Evolutionary conservation across 495 filamentous ascomycete species (phyloP).

Genomic region (Penicillium parvum): DNA sequence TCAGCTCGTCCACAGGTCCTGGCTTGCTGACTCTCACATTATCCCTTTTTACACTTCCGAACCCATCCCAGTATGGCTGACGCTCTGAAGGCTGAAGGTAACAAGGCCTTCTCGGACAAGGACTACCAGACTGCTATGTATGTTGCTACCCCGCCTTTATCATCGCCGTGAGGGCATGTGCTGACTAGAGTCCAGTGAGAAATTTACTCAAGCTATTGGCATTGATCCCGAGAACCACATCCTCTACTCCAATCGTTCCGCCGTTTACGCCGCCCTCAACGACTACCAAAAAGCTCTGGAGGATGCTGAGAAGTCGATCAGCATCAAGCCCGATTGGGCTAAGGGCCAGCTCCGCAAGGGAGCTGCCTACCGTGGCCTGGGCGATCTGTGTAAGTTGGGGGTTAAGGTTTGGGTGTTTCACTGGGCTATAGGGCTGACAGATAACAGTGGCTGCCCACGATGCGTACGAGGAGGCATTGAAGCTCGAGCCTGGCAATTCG

Average conservation of each 20-base stretch:
- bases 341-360: constrained; percentile 94
- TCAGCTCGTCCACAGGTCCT: constrained; percentile 4
- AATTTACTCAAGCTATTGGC: constrained; percentile 92
- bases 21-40: constrained; percentile 4
- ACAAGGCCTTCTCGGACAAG: constrained; percentile 95
- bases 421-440: neutral
- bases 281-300: constrained; percentile 78
- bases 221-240: constrained; percentile 87
- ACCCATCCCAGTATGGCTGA: constrained; percentile 46
- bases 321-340: constrained; percentile 96
- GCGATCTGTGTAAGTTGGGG: constrained; percentile 63
- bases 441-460: constrained; percentile 68
- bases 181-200: constrained; percentile 55
- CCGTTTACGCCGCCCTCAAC: constrained; percentile 87
- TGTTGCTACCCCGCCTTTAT: constrained; percentile 38
- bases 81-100: constrained; percentile 88
- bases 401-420: neutral
- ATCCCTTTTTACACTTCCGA: constrained; percentile 2
- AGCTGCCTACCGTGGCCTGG: constrained; percentile 79
- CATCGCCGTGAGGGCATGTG: neutral
- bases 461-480: constrained; percentile 87
- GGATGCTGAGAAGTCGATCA: constrained; percentile 87
- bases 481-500: constrained; percentile 85
- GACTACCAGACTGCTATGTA: constrained; percentile 96
- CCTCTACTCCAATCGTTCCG: constrained; percentile 95